These are phyloP conservation scores for Ligustrum vulgare DNA, from an alignment of 257 asterid genomes.

Conservation along the genomic window DNA sequence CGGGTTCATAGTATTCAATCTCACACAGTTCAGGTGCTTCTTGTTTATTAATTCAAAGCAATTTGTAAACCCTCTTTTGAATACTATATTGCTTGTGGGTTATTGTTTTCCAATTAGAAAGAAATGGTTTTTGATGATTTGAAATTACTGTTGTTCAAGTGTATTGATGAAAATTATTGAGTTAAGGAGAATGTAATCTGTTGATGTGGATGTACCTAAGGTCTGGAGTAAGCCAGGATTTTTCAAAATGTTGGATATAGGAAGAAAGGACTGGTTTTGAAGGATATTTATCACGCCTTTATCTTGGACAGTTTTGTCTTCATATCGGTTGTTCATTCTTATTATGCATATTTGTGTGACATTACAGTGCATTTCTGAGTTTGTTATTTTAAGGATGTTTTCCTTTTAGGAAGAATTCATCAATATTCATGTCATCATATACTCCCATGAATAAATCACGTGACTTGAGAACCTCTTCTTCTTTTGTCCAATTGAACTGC, in stretches of 20 bases:
- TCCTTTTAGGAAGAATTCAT: constrained; percentile 3
- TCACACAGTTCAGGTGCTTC: constrained; percentile 89
- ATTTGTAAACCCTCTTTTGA: neutral
- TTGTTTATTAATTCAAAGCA: constrained; percentile 2
- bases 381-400: neutral
- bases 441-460: neutral
- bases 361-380: neutral
- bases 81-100: constrained; percentile 10
- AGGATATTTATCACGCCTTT: neutral
- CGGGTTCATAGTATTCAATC: constrained; percentile 95
- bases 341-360: neutral
- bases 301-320: constrained; percentile 15
- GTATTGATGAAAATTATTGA: neutral
- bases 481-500: neutral
- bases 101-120: neutral
- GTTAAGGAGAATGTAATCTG: neutral
- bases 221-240: neutral
- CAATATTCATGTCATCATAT: constrained; percentile 6
- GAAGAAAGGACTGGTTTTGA: neutral
- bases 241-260: neutral
- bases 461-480: neutral
- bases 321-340: neutral
- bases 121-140: constrained; percentile 10
- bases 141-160: neutral
- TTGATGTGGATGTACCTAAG: neutral